Evolutionary conservation across 306 rosid species (phyloP), one percentile per base, ranked within the genome.

Genomic region (Rubus idaeus): DNA sequence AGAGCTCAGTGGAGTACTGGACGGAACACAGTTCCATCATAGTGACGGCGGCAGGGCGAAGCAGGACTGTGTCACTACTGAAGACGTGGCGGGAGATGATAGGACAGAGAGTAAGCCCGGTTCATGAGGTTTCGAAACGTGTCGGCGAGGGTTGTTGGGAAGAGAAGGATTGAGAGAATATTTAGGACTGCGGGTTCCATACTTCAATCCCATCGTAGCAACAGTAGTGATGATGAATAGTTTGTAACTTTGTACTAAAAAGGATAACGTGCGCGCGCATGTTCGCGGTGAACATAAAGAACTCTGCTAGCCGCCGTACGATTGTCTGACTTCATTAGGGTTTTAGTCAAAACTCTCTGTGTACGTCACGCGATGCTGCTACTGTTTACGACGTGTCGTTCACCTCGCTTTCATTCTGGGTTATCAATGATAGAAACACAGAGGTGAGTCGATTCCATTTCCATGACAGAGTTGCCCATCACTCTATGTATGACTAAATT

Each of bases 101-200:
- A 37, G 74, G 78, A 4, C 10, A 8, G 45, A 18, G 79, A n/a
- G 47, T n/a, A 4, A 40, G 14, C 47, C 5, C 13, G 23, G 69
- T 30, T 56, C 30, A 61, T 83, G 26, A 71, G 77, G 56, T 35
- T 35, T 70, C 75, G 78, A 83, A 83, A 75, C 85, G 80, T 87
- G 84, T 82, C 82, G 75, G 52, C 74, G 86, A 72, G 39, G 55
- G 14, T 50, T 50, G 55, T 14, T 44, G 78, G 42, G 61, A 68
- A 73, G 51, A 35, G 53, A 49, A 70, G 56, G 61, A 21, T 9
- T 45, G 56, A 65, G 56, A 65, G 71, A 75, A 79, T 78, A 70
- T 78, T n/a, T 83, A 39, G 75, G 75, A 5, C 35, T 16, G 37
- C 56, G 11, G 42, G 26, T 58, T 41, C 60, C 47, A 46, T 26